A percentile compares a stretch with the other conserved stretches of the same genome.
phyloP scores from a whole-genome alignment of 2,329 filamentous ascomycete genomes.

The Mollisiaceae sp. region DNA sequence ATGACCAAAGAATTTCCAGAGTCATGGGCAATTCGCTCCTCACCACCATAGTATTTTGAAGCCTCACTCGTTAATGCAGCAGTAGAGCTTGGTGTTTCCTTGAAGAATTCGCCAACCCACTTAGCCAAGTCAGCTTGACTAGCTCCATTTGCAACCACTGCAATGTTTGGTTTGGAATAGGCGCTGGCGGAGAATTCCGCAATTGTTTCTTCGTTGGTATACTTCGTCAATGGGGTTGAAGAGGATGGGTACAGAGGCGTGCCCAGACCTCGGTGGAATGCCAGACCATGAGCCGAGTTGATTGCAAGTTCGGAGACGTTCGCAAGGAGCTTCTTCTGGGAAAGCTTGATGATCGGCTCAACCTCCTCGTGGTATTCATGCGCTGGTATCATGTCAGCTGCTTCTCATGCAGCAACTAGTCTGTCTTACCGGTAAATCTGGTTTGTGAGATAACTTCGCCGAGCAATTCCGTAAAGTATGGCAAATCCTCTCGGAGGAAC shows the following conservation, averaged over 20 bases:
- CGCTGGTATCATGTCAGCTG: slow-evolving; percentile 56
- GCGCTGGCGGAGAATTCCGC: slow-evolving; percentile 77
- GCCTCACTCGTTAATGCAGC: slow-evolving; percentile 62
- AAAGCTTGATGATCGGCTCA: slow-evolving; percentile 73
- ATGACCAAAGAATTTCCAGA: slow-evolving; percentile 84
- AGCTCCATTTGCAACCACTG: slow-evolving; percentile 88
- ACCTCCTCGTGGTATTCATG: slow-evolving; percentile 93
- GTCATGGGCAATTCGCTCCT: slow-evolving; percentile 83
- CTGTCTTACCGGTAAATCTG: slow-evolving; percentile 75
- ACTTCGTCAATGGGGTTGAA: slow-evolving; percentile 75
- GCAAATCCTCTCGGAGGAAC: slow-evolving; percentile 94
- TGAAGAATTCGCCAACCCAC: slow-evolving; percentile 95
- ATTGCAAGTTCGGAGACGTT: slow-evolving; percentile 72
- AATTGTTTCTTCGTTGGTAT: slow-evolving; percentile 78
- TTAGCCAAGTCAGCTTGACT: slow-evolving; percentile 77
- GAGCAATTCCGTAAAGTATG: slow-evolving; percentile 95
- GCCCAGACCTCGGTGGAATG: slow-evolving; percentile 94
- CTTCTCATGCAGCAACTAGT: background rate
- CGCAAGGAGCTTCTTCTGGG: slow-evolving; percentile 74
- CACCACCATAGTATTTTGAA: slow-evolving; percentile 91
- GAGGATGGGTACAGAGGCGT: slow-evolving; percentile 75
- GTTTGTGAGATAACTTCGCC: slow-evolving; percentile 89
- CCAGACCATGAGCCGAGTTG: slow-evolving; percentile 83
- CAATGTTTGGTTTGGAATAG: slow-evolving; percentile 90
- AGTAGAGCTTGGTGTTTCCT: slow-evolving; percentile 63